Evolutionary conservation across 805 yeast species (phyloP).

Genomic region (Kodamaea hsintzibuensis): DNA sequence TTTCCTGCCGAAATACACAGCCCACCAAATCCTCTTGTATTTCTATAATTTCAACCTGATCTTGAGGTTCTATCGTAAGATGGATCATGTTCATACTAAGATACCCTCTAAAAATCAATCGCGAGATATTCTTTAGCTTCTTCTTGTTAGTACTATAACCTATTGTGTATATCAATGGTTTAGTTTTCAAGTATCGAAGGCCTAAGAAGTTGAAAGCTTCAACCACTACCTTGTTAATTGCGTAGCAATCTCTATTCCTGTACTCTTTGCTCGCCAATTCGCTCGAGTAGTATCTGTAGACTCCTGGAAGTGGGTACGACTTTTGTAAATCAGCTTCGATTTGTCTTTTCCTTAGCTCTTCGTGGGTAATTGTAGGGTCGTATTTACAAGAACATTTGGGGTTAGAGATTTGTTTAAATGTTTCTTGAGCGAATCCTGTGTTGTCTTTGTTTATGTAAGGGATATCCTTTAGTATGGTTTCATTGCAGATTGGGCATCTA

Average conservation of each 20-base stretch:
- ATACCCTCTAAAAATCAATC: constrained; percentile 4
- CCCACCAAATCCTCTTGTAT: constrained; percentile 27
- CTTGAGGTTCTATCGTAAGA: background rate
- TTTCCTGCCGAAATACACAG: constrained; percentile 22
- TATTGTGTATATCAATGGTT: background rate
- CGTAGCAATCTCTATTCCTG: background rate
- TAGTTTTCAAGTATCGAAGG: background rate
- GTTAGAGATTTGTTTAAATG: background rate
- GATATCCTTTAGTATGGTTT: constrained; percentile 9
- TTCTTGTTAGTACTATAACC: background rate
- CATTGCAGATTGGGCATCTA: constrained; percentile 16
- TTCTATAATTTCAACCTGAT: background rate
- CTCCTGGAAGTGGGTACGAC: constrained; percentile 8
- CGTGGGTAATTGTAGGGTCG: constrained; percentile 16
- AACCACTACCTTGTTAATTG: background rate
- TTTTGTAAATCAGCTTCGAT: constrained; percentile 15
- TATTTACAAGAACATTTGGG: background rate
- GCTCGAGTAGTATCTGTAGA: constrained; percentile 11
- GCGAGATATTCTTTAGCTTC: background rate
- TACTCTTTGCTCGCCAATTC: background rate
- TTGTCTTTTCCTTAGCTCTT: constrained; percentile 21
- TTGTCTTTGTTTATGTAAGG: constrained; percentile 10
- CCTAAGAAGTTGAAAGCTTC: background rate
- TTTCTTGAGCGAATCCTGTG: constrained; percentile 17
- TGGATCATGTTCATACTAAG: constrained; percentile 5